Evolutionary conservation across 129 eudicot species (phyloP).

Genomic region (Artemisia tridentata): DNA sequence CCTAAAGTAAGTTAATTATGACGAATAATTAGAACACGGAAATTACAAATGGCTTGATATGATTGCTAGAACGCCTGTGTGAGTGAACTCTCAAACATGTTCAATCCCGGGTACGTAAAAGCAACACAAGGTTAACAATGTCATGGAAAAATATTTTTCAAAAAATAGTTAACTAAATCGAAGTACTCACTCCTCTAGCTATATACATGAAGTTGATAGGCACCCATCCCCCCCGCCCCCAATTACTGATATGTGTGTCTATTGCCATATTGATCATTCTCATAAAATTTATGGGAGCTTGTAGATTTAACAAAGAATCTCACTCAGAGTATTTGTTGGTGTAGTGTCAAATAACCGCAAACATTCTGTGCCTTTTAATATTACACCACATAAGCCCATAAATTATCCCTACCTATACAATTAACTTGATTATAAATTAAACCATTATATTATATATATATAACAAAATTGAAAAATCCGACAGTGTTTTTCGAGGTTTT

Average conservation of each 20-base stretch:
- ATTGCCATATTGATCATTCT: conserved; percentile 28
- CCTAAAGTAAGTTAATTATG: background rate
- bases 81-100: conserved; percentile 28
- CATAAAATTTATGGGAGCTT: background rate
- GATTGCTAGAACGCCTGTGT: conserved; percentile 18
- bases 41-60: conserved; percentile 21
- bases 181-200: conserved; percentile 24
- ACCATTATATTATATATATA: too few relatives aligned
- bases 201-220: conserved; percentile 29
- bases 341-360: too few relatives aligned
- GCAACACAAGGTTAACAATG: background rate
- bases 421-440: too few relatives aligned
- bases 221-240: conserved; percentile 36
- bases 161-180: background rate
- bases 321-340: too few relatives aligned
- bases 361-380: too few relatives aligned
- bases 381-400: too few relatives aligned
- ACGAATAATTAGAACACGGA: background rate
- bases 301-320: too few relatives aligned
- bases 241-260: background rate
- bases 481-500: too few relatives aligned
- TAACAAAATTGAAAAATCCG: too few relatives aligned
- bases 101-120: conserved; percentile 23
- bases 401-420: too few relatives aligned
- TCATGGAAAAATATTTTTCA: background rate